Evolutionary conservation across 139 green algal species (phyloP), one percentile per base, ranked within the genome.

Genomic region (Chlamydomonas sp.): DNA sequence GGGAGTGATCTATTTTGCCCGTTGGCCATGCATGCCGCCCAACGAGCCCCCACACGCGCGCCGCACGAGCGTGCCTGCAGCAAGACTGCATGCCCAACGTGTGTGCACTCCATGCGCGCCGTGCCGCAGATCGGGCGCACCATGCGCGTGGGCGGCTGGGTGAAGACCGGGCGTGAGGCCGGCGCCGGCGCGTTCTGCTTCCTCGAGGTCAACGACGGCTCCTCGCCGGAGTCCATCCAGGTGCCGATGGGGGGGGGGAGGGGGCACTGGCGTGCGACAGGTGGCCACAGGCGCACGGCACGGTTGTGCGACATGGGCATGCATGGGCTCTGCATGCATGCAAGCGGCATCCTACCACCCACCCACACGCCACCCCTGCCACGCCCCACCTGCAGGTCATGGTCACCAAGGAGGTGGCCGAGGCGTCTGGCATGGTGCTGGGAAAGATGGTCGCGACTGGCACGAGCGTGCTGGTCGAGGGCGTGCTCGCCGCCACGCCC

Each of bases 171-270:
- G 1, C 77, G 95, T 28, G 92, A 95, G 72, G 85, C 87, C 29
- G 95, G 94, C 8, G 91, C 85, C 31, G 95, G 93, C 26, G 81
- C 87, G 2, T 97, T 96, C 80, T 89, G 85, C 22, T 99, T 99
- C 73, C 69, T 99, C n/a, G 91, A 98, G 67, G 69, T 99, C 76
- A 98, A 97, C 75, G 95, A 99, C 78, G 95, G 95, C 75, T 91
- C 82, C 62, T 85, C 76, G 60, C 90, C 96, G 60, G 76, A 85
- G 34, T 96, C 89, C 77, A 73, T 99, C 30, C 95, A 99, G 88
- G 88, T 86, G 31, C 1, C 71, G 4, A 20, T 54, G 43, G 43
- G 43, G 13, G 43, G n/a, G n/a, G n/a, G n/a, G n/a, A n/a, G n/a
- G n/a, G n/a, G n/a, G n/a, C n/a, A n/a, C n/a, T n/a, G n/a, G n/a